Conservation (phyloP, 2,329 filamentous ascomycete genomes). For the Trichophyton verrucosum region DNA sequence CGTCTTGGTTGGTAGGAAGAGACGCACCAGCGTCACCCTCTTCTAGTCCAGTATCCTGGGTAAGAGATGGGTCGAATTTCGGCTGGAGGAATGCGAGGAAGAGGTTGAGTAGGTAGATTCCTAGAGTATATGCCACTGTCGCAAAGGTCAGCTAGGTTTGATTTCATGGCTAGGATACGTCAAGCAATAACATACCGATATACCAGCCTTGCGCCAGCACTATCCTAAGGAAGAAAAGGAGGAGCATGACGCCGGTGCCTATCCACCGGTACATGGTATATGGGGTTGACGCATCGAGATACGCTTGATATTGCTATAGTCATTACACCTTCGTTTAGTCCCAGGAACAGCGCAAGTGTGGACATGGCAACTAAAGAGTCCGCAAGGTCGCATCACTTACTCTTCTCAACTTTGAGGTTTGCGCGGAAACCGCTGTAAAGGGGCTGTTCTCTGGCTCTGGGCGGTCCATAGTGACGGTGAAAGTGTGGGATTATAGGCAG, state of each 20-base stretch:
- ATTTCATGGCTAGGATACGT: neutral
- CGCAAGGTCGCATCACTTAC: constrained; percentile 20
- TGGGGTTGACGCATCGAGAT: constrained; percentile 86
- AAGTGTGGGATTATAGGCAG: neutral
- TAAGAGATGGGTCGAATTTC: constrained; percentile 96
- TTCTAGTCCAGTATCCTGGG: constrained; percentile 91
- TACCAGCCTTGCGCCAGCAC: constrained; percentile 95
- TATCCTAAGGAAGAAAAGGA: constrained; percentile 80
- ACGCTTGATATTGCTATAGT: constrained; percentile 75
- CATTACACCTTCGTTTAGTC: neutral
- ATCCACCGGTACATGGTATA: constrained; percentile 83
- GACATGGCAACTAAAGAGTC: neutral
- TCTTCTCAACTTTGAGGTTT: constrained; percentile 47
- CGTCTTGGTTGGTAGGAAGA: constrained; percentile 87
- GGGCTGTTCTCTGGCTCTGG: constrained; percentile 80
- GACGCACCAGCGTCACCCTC: constrained; percentile 60
- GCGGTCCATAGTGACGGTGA: constrained; percentile 56
- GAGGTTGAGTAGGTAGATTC: constrained; percentile 96
- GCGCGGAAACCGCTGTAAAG: constrained; percentile 77
- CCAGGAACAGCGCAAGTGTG: neutral
- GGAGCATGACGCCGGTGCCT: constrained; percentile 61
- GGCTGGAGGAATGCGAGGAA: constrained; percentile 97
- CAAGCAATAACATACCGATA: constrained; percentile 53
- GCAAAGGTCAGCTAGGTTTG: neutral
- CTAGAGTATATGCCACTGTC: constrained; percentile 86